Percentiles rank a stretch among this genome's conserved stretches.
phyloP scores from a whole-genome alignment of 192 early-diverging fungal genomes.

The Linnemannia elongata region DNA sequence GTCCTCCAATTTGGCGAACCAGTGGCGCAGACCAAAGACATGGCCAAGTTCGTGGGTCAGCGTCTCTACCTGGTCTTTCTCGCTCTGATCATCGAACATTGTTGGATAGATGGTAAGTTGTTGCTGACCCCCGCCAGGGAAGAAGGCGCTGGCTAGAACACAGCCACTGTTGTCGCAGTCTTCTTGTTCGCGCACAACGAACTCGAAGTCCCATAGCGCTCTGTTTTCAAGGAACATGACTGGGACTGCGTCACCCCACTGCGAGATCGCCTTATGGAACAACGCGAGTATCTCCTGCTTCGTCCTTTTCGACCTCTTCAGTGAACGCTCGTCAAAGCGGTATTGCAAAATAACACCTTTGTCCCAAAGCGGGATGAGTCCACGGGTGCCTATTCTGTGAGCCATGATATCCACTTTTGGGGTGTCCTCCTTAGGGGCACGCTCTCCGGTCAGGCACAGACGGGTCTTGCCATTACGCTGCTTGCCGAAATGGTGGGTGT shows the following conservation, averaged over 20 bases:
- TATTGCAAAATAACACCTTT: neutral
- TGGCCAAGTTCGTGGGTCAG: constrained; percentile 8
- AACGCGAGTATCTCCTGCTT: neutral
- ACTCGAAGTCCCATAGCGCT: neutral
- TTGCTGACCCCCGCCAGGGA: neutral
- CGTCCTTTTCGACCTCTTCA: neutral
- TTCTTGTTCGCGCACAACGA: neutral
- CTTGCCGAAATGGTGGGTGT: no score
- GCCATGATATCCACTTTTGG: no score
- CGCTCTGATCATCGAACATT: neutral
- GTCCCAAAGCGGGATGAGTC: neutral
- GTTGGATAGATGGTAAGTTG: neutral
- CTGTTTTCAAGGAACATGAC: neutral
- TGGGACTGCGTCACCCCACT: neutral
- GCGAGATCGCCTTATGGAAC: neutral
- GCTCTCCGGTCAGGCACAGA: neutral
- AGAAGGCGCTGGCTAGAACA: neutral
- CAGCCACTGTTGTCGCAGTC: neutral
- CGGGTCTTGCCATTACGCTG: no score
- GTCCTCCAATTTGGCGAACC: neutral
- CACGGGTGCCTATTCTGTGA: neutral
- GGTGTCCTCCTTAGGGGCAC: neutral
- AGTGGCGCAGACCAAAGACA: constrained; percentile 13
- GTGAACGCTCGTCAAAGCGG: neutral
- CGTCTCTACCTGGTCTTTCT: neutral